These are phyloP conservation scores for Dillenia suffruticosa DNA, from an alignment of 164 flowering plant species.

Conservation along the genomic window DNA sequence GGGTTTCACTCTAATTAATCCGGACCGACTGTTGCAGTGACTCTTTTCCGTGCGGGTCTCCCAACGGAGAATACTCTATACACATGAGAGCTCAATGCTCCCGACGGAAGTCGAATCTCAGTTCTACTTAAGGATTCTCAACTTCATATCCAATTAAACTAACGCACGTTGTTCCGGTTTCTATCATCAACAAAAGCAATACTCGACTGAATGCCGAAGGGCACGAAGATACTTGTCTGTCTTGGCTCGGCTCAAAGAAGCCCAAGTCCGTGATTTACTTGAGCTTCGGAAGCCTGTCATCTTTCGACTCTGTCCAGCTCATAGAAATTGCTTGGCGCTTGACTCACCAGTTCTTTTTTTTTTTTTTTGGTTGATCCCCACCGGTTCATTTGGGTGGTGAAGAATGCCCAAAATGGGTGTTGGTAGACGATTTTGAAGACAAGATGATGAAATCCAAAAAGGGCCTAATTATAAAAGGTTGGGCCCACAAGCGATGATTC, in stretches of 20 bases:
- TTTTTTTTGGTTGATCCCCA: too few species aligned
- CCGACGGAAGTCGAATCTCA: too few species aligned
- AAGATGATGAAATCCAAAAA: constrained; percentile 6
- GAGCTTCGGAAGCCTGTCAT: constrained; percentile 16
- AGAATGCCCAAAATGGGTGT: constrained; percentile 3
- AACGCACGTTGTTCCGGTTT: too few species aligned
- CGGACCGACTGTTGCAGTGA: too few species aligned
- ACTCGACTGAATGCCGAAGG: not conserved
- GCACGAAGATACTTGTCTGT: not conserved
- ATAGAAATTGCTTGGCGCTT: constrained; percentile 17
- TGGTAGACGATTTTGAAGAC: constrained; percentile 17
- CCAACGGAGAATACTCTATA: too few species aligned
- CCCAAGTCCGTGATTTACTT: constrained; percentile 14
- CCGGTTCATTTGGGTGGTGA: constrained; percentile 22
- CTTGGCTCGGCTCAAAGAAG: constrained; percentile 11
- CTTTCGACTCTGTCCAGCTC: constrained; percentile 7
- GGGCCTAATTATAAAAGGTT: constrained; percentile 17
- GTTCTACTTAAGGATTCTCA: too few species aligned
- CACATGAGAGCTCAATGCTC: too few species aligned
- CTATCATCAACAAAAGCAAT: not conserved
- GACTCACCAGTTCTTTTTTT: too few species aligned
- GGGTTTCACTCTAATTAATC: too few species aligned
- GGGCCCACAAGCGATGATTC: constrained; percentile 20
- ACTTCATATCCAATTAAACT: too few species aligned
- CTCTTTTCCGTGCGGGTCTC: too few species aligned